These are phyloP conservation scores for Anethum foeniculum DNA, from an alignment of 140 eudicot genomes.

Conservation along the genomic window DNA sequence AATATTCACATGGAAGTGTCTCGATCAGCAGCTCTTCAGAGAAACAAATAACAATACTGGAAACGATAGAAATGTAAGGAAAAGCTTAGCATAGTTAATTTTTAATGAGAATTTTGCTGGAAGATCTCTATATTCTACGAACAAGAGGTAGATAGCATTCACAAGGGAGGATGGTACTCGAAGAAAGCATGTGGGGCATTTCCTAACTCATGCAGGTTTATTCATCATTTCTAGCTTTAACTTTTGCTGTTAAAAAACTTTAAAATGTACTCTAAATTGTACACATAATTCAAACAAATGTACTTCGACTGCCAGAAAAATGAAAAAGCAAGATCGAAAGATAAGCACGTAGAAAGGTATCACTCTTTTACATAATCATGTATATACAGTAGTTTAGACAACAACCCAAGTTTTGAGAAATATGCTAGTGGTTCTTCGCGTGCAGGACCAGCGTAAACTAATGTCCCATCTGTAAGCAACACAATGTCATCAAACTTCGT, in stretches of 20 bases:
- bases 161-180: background rate
- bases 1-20: background rate
- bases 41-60: background rate
- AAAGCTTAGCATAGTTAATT: background rate
- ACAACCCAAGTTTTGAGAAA: slow-evolving; percentile 84
- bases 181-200: background rate
- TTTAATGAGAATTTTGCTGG: background rate
- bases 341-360: background rate
- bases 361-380: background rate
- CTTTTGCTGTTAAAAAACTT: background rate
- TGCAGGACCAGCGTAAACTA: slow-evolving; percentile 93
- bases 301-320: background rate
- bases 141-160: background rate
- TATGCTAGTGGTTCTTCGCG: slow-evolving; percentile 57
- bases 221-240: background rate
- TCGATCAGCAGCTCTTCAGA: background rate
- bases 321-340: background rate
- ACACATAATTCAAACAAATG: slow-evolving; percentile 3
- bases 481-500: slow-evolving; percentile 92
- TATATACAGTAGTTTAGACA: slow-evolving; percentile 17
- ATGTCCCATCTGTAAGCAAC: slow-evolving; percentile 80
- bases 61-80: background rate
- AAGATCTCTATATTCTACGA: background rate
- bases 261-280: background rate
- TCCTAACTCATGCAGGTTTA: background rate